A percentile compares a stretch with the other conserved stretches of the same genome.
Evolutionary conservation across 116 monocot genomes (phyloP).

Genomic region (Trichopus zeylanicus): DNA sequence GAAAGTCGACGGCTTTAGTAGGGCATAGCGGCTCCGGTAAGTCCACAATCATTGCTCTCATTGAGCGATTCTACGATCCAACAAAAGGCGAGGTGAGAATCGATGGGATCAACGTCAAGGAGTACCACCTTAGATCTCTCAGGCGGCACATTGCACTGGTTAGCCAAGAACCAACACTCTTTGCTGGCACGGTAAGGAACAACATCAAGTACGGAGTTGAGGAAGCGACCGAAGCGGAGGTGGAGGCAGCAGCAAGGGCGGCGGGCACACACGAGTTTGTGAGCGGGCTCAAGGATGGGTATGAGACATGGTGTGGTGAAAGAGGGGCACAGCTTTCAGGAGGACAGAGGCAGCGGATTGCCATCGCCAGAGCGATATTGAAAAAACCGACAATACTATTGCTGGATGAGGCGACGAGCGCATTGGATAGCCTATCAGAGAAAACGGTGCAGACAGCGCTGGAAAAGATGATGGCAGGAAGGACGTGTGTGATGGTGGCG

Average conservation of each 20-base stretch:
- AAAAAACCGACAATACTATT: not conserved
- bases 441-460: not conserved
- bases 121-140: not conserved
- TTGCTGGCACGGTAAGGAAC: constrained; percentile 6
- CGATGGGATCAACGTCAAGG: constrained; percentile 11
- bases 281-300: not conserved
- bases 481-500: not conserved
- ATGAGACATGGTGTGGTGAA: not conserved
- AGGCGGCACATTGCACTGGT: constrained; percentile 12
- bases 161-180: constrained; percentile 15
- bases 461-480: not conserved
- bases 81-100: constrained; percentile 4
- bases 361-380: not conserved
- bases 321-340: not conserved
- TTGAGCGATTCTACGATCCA: constrained; percentile 13
- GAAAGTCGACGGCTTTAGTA: not conserved
- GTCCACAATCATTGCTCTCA: not conserved
- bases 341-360: not conserved
- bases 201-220: constrained; percentile 5
- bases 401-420: not conserved
- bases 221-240: not conserved
- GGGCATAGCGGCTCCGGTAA: not conserved
- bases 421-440: not conserved
- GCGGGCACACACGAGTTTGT: not conserved
- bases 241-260: not conserved